Evolutionary conservation across 768 basidiomycete species (phyloP), one percentile per base, ranked within the genome.

Genomic region (Xerocomellus chrysenteron): DNA sequence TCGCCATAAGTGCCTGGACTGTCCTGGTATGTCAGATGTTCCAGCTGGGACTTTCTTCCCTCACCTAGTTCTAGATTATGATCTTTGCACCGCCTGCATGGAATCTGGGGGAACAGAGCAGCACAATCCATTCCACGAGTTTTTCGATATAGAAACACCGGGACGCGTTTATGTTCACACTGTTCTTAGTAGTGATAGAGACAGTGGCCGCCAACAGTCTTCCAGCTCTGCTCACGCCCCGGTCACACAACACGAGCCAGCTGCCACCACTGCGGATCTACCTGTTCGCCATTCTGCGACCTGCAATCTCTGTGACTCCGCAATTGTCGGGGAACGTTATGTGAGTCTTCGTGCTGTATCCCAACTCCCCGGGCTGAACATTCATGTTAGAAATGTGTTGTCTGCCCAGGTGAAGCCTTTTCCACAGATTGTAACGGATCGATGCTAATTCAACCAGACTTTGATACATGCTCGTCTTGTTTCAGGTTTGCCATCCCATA

Each of bases 1-100:
- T 52, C 78, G 92, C 43, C 85, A 90, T 69, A 94, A 93, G 70
- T 94, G 92, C 64, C 71, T 90, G 21, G 87, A 90, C 61, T 93
- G 91, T 68, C 76, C 79, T 47, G 78, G 88, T 89, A 66, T 50
- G 79, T 71, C 45, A 5, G 42, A 32, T 40, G 21, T 19, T 59
- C 8, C 37, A 13, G 5, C 16, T 24, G 1, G 16, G 2, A 28
- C 17, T 19, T 55, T 24, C 44, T 46, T 16, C 32, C 17, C 59
- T 56, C n/a, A 55, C 50, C 32, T 5, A 46, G 45, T 26, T 54
- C 0, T 48, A 87, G 88, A 91, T 66, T 91, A 85, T 64, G 89
- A 91, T 69, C 74, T 91, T 51, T 91, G 89, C 68, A 76, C 82
- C 0, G 3, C 63, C 1, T 91, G 89, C 68, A 75, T 87, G 28